These are phyloP conservation scores for Ceraceosorus guamensis DNA, from an alignment of 1,284 basidiomycete species.

Conservation along the genomic window DNA sequence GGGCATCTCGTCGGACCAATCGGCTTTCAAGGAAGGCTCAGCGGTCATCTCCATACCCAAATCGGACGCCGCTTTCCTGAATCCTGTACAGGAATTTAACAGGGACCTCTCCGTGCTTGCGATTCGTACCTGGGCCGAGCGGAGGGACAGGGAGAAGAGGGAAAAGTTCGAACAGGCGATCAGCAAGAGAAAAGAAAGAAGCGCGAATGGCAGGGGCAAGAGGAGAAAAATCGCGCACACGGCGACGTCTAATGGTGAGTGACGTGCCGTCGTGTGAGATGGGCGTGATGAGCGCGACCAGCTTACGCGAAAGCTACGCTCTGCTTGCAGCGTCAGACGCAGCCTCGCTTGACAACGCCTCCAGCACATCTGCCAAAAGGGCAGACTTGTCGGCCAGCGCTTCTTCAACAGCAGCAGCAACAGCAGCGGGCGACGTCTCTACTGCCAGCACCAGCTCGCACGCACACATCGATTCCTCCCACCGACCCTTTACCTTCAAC, in stretches of 20 bases:
- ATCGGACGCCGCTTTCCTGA: conserved; percentile 64
- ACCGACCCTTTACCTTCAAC: conserved; percentile 54
- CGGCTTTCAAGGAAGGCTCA: conserved; percentile 42
- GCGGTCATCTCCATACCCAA: conserved; percentile 45
- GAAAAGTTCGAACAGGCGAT: conserved; percentile 56
- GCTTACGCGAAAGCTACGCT: no score
- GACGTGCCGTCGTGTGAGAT: no score
- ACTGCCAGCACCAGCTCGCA: no score
- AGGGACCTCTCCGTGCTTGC: conserved; percentile 83
- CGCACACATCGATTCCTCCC: no score
- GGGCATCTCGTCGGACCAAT: conserved; percentile 25
- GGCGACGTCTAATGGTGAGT: no score
- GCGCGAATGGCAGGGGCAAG: conserved; percentile 23
- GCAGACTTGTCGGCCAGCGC: no score
- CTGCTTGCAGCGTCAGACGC: no score
- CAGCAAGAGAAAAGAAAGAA: conserved; percentile 45
- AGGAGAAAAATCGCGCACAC: conserved; percentile 1
- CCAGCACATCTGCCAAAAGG: no score
- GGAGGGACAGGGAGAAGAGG: conserved; percentile 62
- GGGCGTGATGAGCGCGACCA: no score
- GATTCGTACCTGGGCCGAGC: conserved; percentile 76
- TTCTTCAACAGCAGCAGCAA: no score
- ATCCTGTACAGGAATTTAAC: conserved; percentile 98
- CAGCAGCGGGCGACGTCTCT: no score
- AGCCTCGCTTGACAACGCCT: no score